Evolutionary conservation across 805 yeast genomes (phyloP).

Genomic region (Saccharomycopsis microspora): DNA sequence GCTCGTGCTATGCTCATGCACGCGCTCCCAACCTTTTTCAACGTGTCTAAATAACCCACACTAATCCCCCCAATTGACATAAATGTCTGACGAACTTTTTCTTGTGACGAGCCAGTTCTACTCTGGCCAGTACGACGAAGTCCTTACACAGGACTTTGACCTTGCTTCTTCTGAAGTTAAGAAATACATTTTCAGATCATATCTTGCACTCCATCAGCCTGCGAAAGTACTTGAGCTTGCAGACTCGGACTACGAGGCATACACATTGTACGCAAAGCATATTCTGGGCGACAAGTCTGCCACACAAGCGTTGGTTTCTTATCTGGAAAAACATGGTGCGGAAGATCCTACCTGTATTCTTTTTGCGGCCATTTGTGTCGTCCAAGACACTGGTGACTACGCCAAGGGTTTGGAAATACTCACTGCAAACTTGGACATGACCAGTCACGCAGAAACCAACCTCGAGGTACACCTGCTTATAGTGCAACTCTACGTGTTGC

Average conservation of each 20-base stretch:
- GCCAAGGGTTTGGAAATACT: slow-evolving; percentile 15
- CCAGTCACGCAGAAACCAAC: slow-evolving; percentile 10
- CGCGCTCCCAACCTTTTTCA: no score
- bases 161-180: slow-evolving; percentile 17
- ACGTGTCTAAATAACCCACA: no score
- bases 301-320: slow-evolving; percentile 17
- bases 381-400: slow-evolving; percentile 18
- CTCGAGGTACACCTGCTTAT: slow-evolving; percentile 14
- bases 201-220: slow-evolving; percentile 22
- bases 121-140: slow-evolving; percentile 43
- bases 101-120: slow-evolving; percentile 39
- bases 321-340: background rate
- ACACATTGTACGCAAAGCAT: slow-evolving; percentile 21
- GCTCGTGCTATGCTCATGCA: no score
- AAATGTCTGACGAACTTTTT: slow-evolving; percentile 1
- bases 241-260: slow-evolving; percentile 21
- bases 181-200: slow-evolving; percentile 26
- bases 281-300: slow-evolving; percentile 17
- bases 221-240: slow-evolving; percentile 9
- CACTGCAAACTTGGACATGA: background rate
- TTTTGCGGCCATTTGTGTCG: slow-evolving; percentile 19
- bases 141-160: slow-evolving; percentile 31
- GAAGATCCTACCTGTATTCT: background rate
- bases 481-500: slow-evolving; percentile 12
- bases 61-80: no score